A percentile compares a stretch with the other conserved stretches of the same genome.
These are phyloP conservation scores for Nasturtium officinale DNA, from an alignment of 345 rosid species.

Conservation along the genomic window DNA sequence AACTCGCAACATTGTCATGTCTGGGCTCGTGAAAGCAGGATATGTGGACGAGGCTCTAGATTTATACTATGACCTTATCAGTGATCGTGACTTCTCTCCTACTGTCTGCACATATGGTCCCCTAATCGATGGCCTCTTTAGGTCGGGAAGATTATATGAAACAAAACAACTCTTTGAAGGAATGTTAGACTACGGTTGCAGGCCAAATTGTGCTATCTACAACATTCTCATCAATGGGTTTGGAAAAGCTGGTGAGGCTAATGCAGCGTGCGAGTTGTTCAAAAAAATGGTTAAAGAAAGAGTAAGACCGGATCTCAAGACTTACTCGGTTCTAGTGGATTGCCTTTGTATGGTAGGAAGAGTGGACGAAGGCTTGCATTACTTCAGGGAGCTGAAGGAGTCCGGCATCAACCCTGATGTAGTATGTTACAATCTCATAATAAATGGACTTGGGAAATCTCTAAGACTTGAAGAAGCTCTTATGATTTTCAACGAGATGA, in stretches of 20 bases:
- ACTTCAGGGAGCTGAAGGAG: slow-evolving; percentile 68
- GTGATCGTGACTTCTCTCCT: slow-evolving; percentile 70
- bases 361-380: slow-evolving; percentile 73
- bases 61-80: slow-evolving; percentile 68
- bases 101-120: slow-evolving; percentile 88
- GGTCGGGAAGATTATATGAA: slow-evolving; percentile 65
- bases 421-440: slow-evolving; percentile 73
- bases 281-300: slow-evolving; percentile 77
- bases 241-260: slow-evolving; percentile 76
- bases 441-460: slow-evolving; percentile 76
- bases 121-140: slow-evolving; percentile 73
- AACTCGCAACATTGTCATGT: slow-evolving; percentile 82
- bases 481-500: slow-evolving; percentile 57
- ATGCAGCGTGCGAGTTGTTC: slow-evolving; percentile 64
- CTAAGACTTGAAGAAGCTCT: slow-evolving; percentile 69
- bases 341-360: slow-evolving; percentile 67
- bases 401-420: slow-evolving; percentile 66
- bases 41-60: slow-evolving; percentile 68
- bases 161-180: slow-evolving; percentile 74
- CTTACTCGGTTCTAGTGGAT: slow-evolving; percentile 80
- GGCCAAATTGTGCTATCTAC: slow-evolving; percentile 81
- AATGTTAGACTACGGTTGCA: slow-evolving; percentile 77
- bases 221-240: slow-evolving; percentile 85
- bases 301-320: slow-evolving; percentile 84
- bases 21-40: slow-evolving; percentile 64